These are phyloP conservation scores for Suillus placidus DNA, from an alignment of 768 basidiomycete species.

Conservation along the genomic window DNA sequence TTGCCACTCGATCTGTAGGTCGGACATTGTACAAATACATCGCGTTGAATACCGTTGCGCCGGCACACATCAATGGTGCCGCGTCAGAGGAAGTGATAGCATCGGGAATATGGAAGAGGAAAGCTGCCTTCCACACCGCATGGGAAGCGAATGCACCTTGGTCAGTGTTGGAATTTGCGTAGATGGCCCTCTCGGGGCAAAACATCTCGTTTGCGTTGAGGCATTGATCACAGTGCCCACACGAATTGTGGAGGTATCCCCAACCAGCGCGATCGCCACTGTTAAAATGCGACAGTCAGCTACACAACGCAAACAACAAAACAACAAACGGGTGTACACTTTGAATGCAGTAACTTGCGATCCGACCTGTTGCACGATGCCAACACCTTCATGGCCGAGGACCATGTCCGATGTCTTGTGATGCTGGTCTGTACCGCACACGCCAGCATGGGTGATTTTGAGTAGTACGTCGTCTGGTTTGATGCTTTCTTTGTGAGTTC, in stretches of 20 bases:
- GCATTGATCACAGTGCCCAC: slow-evolving; percentile 38
- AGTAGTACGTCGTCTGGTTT: slow-evolving; percentile 33
- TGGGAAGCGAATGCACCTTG: slow-evolving; percentile 40
- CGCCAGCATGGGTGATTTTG: slow-evolving; percentile 36
- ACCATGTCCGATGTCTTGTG: slow-evolving; percentile 36
- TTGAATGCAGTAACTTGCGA: slow-evolving; percentile 35
- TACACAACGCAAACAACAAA: neutral
- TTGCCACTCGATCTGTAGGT: slow-evolving; percentile 36
- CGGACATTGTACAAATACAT: slow-evolving; percentile 28
- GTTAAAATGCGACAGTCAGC: slow-evolving; percentile 1
- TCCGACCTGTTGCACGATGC: slow-evolving; percentile 37
- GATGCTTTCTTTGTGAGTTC: slow-evolving; percentile 20
- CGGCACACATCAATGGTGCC: slow-evolving; percentile 42
- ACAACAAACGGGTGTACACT: slow-evolving; percentile 24
- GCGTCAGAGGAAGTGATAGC: slow-evolving; percentile 32
- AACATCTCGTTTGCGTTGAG: slow-evolving; percentile 35
- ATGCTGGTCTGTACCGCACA: slow-evolving; percentile 44
- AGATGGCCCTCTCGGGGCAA: slow-evolving; percentile 29
- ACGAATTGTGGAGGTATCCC: slow-evolving; percentile 38
- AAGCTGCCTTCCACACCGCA: slow-evolving; percentile 37
- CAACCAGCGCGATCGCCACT: slow-evolving; percentile 41
- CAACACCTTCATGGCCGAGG: slow-evolving; percentile 44
- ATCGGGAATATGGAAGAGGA: slow-evolving; percentile 39
- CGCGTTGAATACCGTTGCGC: slow-evolving; percentile 36
- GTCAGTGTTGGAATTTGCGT: slow-evolving; percentile 28